Base-by-base conservation (phyloP, 805 yeast species). In the Ogataea henricii region DNA sequence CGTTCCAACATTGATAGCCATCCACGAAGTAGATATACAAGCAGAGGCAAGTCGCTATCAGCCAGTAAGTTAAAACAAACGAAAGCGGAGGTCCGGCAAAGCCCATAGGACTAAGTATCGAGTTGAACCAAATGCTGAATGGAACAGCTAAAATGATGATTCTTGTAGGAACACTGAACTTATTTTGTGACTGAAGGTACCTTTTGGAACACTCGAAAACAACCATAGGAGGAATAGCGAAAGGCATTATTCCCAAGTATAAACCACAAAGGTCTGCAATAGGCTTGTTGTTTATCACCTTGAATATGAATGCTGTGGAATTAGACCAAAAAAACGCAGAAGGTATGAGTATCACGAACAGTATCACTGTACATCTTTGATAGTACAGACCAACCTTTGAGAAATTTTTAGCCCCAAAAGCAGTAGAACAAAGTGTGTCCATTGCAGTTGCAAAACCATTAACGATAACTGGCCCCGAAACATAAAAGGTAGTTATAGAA, bases 391-490 rank as follows among this genome's bases (percentile, higher is more conserved):
- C 94, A 13, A 86, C 91, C 53, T 74, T 62, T 51, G 73, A 72
- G 59, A 71, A 79, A 56, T 84, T 82, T 43, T 73, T 74, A 26
- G 87, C 78, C 20, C 94, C 92, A 60, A 67, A 85, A 0, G 90
- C 84, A 60, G 86, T 89, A 1, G 90, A 83, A 62, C 92, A 85
- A 14, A 86, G 68, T 0, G 92, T 86, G 58, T 86, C 92, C 53
- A 86, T 69, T 53, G 89, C 78, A 0, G 94, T 85, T 16, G 88
- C 74, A 6, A 85, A 78, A 2, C 92, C 92, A 63, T 85, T 88
- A 49, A 86, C 78, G 2, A 85, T 71, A 25, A 87, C 86, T 47
- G 85, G 80, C 0, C 89, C 91, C 1, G 85, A 73, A 40, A 85
- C 80, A 58, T 84, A 85, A 18, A 88, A 88, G 0, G 90, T 82